These are phyloP conservation scores for Inonotus hispidus DNA, from an alignment of 1,284 basidiomycete genomes.

Conservation along the genomic window DNA sequence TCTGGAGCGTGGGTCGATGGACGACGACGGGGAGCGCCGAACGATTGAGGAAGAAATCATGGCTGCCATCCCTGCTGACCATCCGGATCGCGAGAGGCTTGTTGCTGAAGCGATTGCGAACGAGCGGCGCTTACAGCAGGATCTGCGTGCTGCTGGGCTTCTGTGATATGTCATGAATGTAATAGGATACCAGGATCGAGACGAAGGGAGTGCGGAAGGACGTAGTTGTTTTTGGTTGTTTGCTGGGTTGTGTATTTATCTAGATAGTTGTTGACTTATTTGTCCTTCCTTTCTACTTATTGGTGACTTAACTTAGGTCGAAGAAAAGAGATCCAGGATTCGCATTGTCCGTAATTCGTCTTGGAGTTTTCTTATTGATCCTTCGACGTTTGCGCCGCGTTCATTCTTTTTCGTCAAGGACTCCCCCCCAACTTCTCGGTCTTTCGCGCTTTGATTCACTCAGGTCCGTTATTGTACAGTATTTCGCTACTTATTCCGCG, in stretches of 20 bases:
- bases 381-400: not conserved
- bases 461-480: not conserved
- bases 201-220: not conserved
- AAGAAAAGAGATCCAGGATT: not conserved
- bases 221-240: not conserved
- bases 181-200: not conserved
- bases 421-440: too few relatives aligned
- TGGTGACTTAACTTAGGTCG: not conserved
- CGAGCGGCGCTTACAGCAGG: conserved; percentile 52
- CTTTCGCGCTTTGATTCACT: not conserved
- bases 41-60: conserved; percentile 18
- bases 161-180: conserved; percentile 31
- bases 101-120: conserved; percentile 44
- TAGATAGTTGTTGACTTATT: not conserved
- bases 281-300: not conserved
- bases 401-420: too few relatives aligned
- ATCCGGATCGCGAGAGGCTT: conserved; percentile 40
- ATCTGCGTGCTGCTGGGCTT: conserved; percentile 61
- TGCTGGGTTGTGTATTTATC: not conserved
- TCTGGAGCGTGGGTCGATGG: conserved; percentile 11
- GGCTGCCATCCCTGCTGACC: conserved; percentile 27
- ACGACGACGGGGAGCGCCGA: conserved; percentile 28
- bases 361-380: not conserved
- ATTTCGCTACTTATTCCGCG: not conserved
- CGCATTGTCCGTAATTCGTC: not conserved